Evolutionary conservation across 1,284 basidiomycete species (phyloP).

Genomic region (Dichomitus squalens): DNA sequence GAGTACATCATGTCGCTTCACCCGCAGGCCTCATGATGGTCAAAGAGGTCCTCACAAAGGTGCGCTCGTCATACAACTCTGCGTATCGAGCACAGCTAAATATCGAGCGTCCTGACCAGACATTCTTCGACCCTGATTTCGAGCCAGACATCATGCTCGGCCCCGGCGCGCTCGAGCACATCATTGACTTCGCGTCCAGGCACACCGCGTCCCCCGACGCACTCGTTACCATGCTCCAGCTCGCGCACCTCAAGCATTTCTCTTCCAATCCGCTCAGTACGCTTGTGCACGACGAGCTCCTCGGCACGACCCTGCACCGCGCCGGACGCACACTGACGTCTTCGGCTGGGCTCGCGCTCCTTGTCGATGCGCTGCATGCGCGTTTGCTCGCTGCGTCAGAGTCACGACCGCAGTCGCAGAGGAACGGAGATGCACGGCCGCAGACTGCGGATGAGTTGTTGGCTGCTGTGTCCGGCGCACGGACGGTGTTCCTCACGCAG

Average conservation of each 20-base stretch:
- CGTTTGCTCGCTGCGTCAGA: conserved; percentile 27
- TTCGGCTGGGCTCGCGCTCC: conserved; percentile 34
- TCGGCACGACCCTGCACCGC: conserved; percentile 16
- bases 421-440: background rate
- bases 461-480: conserved; percentile 40
- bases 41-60: conserved; percentile 53
- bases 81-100: background rate
- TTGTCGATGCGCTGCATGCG: conserved; percentile 45
- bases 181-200: conserved; percentile 56
- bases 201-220: conserved; percentile 59
- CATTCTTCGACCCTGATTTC: conserved; percentile 63
- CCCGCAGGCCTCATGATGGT: conserved; percentile 50
- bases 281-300: conserved; percentile 40
- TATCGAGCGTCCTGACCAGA: conserved; percentile 39
- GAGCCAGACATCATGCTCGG: conserved; percentile 65
- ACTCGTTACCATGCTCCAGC: conserved; percentile 57
- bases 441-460: conserved; percentile 23
- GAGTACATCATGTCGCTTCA: conserved; percentile 49
- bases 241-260: conserved; percentile 70
- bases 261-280: conserved; percentile 56
- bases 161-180: conserved; percentile 52
- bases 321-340: conserved; percentile 28
- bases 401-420: background rate
- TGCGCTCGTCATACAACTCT: conserved; percentile 25
- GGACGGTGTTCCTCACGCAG: conserved; percentile 37